These are phyloP conservation scores for Cyclotella atomus DNA, from an alignment of 108 stramenopile species.

Conservation along the genomic window DNA sequence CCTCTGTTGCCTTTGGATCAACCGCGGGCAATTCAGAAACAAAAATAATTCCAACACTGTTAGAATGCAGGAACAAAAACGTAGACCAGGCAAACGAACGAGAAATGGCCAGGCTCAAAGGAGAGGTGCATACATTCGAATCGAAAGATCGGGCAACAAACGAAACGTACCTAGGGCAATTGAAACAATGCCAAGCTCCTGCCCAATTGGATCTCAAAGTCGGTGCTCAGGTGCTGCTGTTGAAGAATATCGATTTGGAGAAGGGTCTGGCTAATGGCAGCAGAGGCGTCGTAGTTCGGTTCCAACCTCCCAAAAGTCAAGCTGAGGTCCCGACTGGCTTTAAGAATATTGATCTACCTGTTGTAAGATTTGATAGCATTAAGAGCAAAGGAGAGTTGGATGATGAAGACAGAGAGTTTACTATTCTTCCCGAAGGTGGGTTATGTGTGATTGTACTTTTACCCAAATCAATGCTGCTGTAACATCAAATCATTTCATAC, in stretches of 20 bases:
- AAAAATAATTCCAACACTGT: constrained; percentile 57
- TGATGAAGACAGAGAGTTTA: constrained; percentile 32
- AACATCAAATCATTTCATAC: not conserved
- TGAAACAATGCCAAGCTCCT: constrained; percentile 70
- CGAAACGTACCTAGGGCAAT: constrained; percentile 35
- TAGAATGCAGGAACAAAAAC: constrained; percentile 73
- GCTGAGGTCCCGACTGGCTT: constrained; percentile 50
- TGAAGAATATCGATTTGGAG: constrained; percentile 75
- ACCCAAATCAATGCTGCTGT: not conserved
- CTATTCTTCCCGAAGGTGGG: constrained; percentile 44
- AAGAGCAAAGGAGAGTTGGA: constrained; percentile 16
- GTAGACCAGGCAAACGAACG: constrained; percentile 74
- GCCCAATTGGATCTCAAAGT: constrained; percentile 52
- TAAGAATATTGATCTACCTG: constrained; percentile 52
- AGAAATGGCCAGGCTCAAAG: constrained; percentile 59
- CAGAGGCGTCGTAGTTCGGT: constrained; percentile 84
- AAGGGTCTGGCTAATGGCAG: constrained; percentile 85
- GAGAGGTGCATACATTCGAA: constrained; percentile 44
- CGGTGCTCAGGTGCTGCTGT: constrained; percentile 87
- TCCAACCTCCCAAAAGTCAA: constrained; percentile 45
- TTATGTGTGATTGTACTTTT: not conserved
- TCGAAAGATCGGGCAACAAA: constrained; percentile 59
- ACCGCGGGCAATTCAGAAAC: constrained; percentile 5
- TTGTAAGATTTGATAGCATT: constrained; percentile 39
- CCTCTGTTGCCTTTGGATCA: constrained; percentile 23